phyloP scores from a whole-genome alignment of 371 early-diverging fungal genomes.

The Scutellospora calospora region DNA sequence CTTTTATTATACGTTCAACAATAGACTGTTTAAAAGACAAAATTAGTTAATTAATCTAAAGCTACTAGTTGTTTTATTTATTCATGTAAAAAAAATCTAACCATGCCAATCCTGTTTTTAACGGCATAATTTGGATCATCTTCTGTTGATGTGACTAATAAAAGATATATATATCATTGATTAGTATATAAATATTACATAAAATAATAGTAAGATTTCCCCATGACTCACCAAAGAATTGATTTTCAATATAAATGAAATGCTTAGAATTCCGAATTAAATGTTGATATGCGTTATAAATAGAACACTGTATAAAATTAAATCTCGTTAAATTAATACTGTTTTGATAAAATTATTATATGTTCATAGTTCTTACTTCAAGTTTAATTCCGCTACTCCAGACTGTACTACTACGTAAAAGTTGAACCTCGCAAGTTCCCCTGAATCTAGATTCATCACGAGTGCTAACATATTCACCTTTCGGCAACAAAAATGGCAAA shows the following conservation, averaged over 20 bases:
- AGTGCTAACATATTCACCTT: slow-evolving; percentile 79
- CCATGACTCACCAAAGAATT: slow-evolving; percentile 86
- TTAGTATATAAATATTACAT: neutral
- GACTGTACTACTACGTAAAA: slow-evolving; percentile 71
- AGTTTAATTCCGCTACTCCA: slow-evolving; percentile 74
- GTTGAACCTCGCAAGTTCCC: slow-evolving; percentile 71
- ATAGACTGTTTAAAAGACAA: slow-evolving; percentile 69
- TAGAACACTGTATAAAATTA: slow-evolving; percentile 68
- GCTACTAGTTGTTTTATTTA: too few species aligned
- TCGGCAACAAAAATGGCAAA: slow-evolving; percentile 82
- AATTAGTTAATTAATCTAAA: slow-evolving; percentile 19
- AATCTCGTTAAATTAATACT: neutral
- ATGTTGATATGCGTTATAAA: slow-evolving; percentile 85
- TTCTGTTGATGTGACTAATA: slow-evolving; percentile 55
- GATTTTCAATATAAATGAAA: slow-evolving; percentile 96
- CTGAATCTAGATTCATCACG: slow-evolving; percentile 73
- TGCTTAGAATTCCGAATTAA: slow-evolving; percentile 80
- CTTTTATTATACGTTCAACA: slow-evolving; percentile 81
- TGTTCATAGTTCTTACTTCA: slow-evolving; percentile 49
- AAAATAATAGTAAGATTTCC: neutral
- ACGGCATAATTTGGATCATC: slow-evolving; percentile 33
- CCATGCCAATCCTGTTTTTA: slow-evolving; percentile 47
- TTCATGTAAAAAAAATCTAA: slow-evolving; percentile 6
- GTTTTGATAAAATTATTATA: neutral
- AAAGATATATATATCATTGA: slow-evolving; percentile 5